Base-by-base conservation (phyloP, 2,329 filamentous ascomycete species). In the Aureobasidium sp. region DNA sequence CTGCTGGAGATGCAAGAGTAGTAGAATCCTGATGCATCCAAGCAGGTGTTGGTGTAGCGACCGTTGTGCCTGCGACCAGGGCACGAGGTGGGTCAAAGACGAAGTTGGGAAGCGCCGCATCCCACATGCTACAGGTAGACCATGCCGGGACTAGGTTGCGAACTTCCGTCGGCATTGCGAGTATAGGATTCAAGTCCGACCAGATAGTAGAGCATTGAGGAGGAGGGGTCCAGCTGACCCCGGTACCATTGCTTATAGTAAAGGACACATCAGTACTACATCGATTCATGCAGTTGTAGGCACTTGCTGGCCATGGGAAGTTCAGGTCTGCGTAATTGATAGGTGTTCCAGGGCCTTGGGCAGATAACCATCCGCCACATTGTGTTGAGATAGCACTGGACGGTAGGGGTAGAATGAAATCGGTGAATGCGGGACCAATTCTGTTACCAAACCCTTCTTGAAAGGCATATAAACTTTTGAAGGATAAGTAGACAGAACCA, bases 321-420 rank as follows among this genome's bases (percentile, higher is more conserved):
- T 70, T 68, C 5, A 70, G 51, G 29, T 70, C 67, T 2, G 67
- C 67, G 34, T 63, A 70, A 25, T 67, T 63, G 0, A 69, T 17
- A 17, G 58, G 15, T 1, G 67, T 69, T 5, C 53, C 65, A 25
- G 44, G 48, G 1, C 63, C 62, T 29, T 56, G 41, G 1, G 59
- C 60, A 14, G 37, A 37, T 8, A 42, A 57, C 17, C 52, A 62
- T 14, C 65, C 68, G 9, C 55, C 49, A 51, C 68, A 70, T 15
- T 65, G 63, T 17, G 66, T 68, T 0, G 63, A 69, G 36, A 69
- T 64, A 2, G 65, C 63, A n/a, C 61, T 62, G 2, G 67, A 69
- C 4, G 64, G 64, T 4, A 69, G 37, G 0, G 68, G 62, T 15
- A 69, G 45, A 57, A 70, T 67, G 11, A 63, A 63, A 37, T 70